A percentile compares a stretch with the other conserved stretches of the same genome.
Conservation (phyloP, 192 early-diverging fungal genomes). For the Dispira parvispora region DNA sequence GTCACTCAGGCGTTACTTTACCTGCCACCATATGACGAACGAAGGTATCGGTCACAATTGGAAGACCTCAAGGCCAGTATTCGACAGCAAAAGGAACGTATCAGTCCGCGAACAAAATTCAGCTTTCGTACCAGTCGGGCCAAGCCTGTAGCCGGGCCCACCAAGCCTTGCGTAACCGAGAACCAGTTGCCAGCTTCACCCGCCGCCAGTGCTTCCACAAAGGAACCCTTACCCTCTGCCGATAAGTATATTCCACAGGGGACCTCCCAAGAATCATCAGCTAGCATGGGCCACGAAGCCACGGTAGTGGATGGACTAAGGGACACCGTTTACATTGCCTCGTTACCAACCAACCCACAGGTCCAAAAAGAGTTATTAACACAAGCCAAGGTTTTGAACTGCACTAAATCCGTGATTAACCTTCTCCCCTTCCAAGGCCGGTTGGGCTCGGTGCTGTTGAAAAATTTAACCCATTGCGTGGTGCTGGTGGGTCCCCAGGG, state of each 20-base stretch:
- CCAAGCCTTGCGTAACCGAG: not conserved
- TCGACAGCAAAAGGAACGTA: not conserved
- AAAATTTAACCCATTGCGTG: not conserved
- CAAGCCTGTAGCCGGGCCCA: not conserved
- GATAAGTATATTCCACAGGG: not conserved
- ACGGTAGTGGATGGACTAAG: not conserved
- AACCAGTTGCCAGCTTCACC: not conserved
- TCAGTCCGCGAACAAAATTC: not conserved
- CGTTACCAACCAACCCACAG: not conserved
- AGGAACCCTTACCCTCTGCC: not conserved
- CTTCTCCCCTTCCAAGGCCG: not conserved
- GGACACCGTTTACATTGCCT: not conserved
- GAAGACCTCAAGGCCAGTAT: not conserved
- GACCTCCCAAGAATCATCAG: not conserved
- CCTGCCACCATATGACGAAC: conserved; percentile 1
- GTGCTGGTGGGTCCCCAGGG: not conserved
- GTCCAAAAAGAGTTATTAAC: not conserved
- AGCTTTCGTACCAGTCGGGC: not conserved
- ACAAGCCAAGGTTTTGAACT: not conserved
- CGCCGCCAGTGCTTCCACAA: not conserved
- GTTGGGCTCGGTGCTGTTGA: not conserved
- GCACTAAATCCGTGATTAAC: not conserved
- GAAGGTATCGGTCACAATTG: not conserved
- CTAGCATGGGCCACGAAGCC: not conserved
- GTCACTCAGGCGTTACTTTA: not conserved